These are phyloP conservation scores for Trichoderma erinaceum DNA, from an alignment of 495 filamentous ascomycete genomes.

Conservation along the genomic window DNA sequence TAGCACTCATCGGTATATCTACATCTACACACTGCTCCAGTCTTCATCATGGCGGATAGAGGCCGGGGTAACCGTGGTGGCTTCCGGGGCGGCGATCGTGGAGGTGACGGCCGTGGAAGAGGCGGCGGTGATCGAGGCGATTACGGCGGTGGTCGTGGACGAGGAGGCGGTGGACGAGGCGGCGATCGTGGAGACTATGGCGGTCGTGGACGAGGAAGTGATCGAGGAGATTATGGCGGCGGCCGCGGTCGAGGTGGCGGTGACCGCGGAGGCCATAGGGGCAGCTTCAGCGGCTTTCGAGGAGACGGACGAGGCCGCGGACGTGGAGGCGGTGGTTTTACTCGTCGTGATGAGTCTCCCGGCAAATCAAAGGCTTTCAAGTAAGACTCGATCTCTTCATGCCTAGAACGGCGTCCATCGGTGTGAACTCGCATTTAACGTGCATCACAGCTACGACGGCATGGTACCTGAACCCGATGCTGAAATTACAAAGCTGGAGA, in stretches of 20 bases:
- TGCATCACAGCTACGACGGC: background rate
- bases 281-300: constrained; percentile 11
- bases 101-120: constrained; percentile 20
- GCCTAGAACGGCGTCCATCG: background rate
- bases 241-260: constrained; percentile 17
- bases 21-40: background rate
- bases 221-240: constrained; percentile 26
- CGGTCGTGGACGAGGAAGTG: constrained; percentile 18
- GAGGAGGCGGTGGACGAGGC: constrained; percentile 19
- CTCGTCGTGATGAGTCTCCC: background rate
- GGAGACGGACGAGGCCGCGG: background rate
- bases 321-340: constrained; percentile 5
- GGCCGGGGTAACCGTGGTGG: constrained; percentile 26
- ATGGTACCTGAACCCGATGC: constrained; percentile 26
- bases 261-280: constrained; percentile 26
- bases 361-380: constrained; percentile 18
- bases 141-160: constrained; percentile 22
- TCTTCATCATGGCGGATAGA: constrained; percentile 14
- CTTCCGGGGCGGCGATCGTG: constrained; percentile 24
- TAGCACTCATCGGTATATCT: background rate
- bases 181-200: constrained; percentile 17
- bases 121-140: constrained; percentile 21
- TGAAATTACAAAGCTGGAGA: constrained; percentile 30
- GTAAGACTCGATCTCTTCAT: constrained; percentile 23
- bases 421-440: background rate